Evolutionary conservation across 371 early-diverging fungal species (phyloP), one percentile per base, ranked within the genome.

Genomic region (Blyttiomyces sp.): DNA sequence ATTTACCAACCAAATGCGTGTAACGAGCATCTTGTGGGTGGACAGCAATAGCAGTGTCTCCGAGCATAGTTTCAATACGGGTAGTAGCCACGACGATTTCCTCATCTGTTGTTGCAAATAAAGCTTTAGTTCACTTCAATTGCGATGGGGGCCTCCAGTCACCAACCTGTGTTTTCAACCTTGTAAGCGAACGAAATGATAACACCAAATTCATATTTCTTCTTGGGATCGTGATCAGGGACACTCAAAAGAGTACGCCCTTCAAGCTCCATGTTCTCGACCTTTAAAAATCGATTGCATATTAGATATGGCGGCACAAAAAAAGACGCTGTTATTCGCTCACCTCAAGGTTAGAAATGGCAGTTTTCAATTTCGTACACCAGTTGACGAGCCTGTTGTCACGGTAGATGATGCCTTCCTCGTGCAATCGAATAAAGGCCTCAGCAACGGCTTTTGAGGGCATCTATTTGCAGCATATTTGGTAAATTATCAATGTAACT

Each of bases 11-110:
- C 23, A 95, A 85, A 69, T 94, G 92, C 81, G 76, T 83, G 72
- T 95, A 97, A 61, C 98, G 81, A 23, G 63, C 57, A 73, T 99
- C 99, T 0, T 84, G 71, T 6, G 97, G 97, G 70, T 99, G 94
- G 28, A 96, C 90, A 54, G 96, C 97, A 71, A 99, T 80, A 28
- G 96, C 99, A 16, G 93, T 89, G 80, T 99, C 99, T 66, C 98
- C 99, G 48, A 99, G 81, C 93, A 99, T 99, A 54, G 99, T 99
- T 79, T 99, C 99, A 61, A 97, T 86, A 88, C 99, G 92, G 2
- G 99, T 99, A 21, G 99, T 99, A 24, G 96, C 98, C 43, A 99
- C 95, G 59, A 94, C 77, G 61, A 99, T 81, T 66, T 86, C 86
- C 70, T 95, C 95, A 43, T 85, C 86, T 44, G 71, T 66, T 36